Conservation (phyloP, 2,329 filamentous ascomycete genomes). For the Exophiala viscosa region DNA sequence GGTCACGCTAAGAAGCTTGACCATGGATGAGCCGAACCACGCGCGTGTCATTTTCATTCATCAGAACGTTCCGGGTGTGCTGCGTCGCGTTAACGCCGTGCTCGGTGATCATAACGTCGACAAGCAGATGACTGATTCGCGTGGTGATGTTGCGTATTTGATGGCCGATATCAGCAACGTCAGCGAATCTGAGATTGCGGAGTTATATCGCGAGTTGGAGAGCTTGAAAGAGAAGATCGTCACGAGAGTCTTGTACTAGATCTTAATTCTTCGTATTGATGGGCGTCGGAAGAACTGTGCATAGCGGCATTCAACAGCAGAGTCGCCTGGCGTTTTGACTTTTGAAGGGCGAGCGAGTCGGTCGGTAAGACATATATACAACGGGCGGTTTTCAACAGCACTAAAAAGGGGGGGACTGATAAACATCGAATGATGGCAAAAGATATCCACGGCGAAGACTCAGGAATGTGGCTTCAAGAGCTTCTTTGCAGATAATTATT, state of each 20-base stretch:
- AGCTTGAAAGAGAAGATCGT: constrained; percentile 47
- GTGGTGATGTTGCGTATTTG: constrained; percentile 88
- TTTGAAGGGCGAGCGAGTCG: neutral
- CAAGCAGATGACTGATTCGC: constrained; percentile 96
- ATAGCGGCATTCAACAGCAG: constrained; percentile 4
- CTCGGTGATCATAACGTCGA: constrained; percentile 95
- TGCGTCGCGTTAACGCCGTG: constrained; percentile 93
- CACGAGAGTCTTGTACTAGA: constrained; percentile 27
- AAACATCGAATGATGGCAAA: no score
- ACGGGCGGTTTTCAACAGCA: neutral
- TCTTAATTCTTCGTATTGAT: neutral
- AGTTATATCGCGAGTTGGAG: constrained; percentile 79
- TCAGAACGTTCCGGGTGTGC: constrained; percentile 90
- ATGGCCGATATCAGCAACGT: constrained; percentile 97
- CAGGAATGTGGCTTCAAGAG: no score
- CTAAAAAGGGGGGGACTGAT: neutral
- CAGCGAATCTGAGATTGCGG: constrained; percentile 73
- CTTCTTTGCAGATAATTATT: no score
- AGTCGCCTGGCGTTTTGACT: neutral
- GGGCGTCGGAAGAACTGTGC: neutral
- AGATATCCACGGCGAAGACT: no score
- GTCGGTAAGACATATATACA: neutral
- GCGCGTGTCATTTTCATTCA: constrained; percentile 96
- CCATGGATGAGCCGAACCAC: constrained; percentile 81
- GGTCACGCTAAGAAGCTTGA: constrained; percentile 82